phyloP scores from a whole-genome alignment of 2,329 filamentous ascomycete genomes.

The Dichotomopilus funicola region DNA sequence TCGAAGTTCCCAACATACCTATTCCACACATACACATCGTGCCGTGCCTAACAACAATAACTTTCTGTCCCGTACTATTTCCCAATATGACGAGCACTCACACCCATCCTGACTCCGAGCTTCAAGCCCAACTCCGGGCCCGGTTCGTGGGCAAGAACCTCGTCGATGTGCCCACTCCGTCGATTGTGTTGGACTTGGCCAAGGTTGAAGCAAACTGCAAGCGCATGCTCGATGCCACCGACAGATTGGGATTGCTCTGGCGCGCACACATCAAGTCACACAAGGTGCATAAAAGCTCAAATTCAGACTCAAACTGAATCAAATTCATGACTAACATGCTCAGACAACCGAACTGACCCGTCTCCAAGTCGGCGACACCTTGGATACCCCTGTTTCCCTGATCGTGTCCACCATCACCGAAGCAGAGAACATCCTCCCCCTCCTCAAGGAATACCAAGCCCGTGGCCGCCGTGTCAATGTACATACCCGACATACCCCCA shows the following conservation, averaged over 20 bases:
- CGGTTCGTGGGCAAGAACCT: slow-evolving; percentile 55
- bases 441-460: slow-evolving; percentile 51
- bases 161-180: slow-evolving; percentile 56
- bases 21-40: too few relatives aligned
- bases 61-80: too few relatives aligned
- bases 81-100: not conserved
- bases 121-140: slow-evolving; percentile 33
- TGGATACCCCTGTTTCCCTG: slow-evolving; percentile 47
- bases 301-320: not conserved
- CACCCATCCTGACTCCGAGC: not conserved
- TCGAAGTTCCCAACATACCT: too few relatives aligned
- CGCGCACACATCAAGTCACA: slow-evolving; percentile 78
- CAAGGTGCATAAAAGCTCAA: slow-evolving; percentile 47
- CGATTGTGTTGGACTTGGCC: slow-evolving; percentile 61
- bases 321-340: not conserved
- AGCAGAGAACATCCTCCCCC: slow-evolving; percentile 58
- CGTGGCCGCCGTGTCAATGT: slow-evolving; percentile 54
- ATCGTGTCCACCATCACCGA: slow-evolving; percentile 71
- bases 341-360: slow-evolving; percentile 30
- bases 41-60: too few relatives aligned
- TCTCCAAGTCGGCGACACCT: slow-evolving; percentile 59
- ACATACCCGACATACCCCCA: slow-evolving; percentile 37
- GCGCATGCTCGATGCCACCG: slow-evolving; percentile 61
- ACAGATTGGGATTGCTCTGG: slow-evolving; percentile 57
- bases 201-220: slow-evolving; percentile 62